These are phyloP conservation scores for Diaporthe destruens DNA, from an alignment of 2,329 filamentous ascomycete species.

Conservation along the genomic window DNA sequence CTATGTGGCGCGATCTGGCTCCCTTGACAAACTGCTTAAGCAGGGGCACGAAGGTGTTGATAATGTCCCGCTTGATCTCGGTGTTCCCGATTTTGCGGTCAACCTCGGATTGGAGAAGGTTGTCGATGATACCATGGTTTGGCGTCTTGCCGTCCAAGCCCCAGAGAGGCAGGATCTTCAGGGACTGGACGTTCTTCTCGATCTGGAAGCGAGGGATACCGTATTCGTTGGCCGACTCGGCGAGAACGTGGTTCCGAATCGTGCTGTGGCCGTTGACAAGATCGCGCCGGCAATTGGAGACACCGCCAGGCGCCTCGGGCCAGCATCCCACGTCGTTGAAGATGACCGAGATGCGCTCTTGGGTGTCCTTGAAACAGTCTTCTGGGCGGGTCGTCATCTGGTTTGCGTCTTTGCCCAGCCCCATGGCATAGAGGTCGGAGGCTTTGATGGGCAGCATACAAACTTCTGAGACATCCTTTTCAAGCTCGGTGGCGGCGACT, in stretches of 20 bases:
- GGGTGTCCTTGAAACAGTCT: conserved; percentile 60
- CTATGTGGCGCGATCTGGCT: conserved; percentile 59
- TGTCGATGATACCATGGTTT: conserved; percentile 66
- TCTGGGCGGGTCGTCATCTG: conserved; percentile 55
- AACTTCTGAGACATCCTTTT: conserved; percentile 54
- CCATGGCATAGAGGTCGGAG: conserved; percentile 57
- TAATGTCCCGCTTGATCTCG: conserved; percentile 58
- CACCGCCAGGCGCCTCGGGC: conserved; percentile 66
- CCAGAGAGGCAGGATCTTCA: conserved; percentile 67
- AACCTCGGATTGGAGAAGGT: conserved; percentile 63
- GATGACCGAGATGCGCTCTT: conserved; percentile 62
- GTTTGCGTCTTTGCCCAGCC: conserved; percentile 56
- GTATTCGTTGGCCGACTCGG: conserved; percentile 67
- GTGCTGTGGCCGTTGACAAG: conserved; percentile 66
- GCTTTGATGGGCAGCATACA: conserved; percentile 55
- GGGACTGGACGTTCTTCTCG: conserved; percentile 65
- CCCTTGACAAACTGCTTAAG: conserved; percentile 63
- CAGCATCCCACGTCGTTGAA: conserved; percentile 66
- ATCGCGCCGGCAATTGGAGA: conserved; percentile 67
- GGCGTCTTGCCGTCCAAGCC: conserved; percentile 65
- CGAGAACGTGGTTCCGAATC: conserved; percentile 67
- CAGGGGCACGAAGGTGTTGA: conserved; percentile 66
- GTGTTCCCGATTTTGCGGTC: conserved; percentile 59
- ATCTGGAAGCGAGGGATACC: conserved; percentile 68
- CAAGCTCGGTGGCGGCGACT: conserved; percentile 53